A percentile compares a stretch with the other conserved stretches of the same genome.
phyloP scores from a whole-genome alignment of 2,329 filamentous ascomycete species.

The Botrytis paeoniae region DNA sequence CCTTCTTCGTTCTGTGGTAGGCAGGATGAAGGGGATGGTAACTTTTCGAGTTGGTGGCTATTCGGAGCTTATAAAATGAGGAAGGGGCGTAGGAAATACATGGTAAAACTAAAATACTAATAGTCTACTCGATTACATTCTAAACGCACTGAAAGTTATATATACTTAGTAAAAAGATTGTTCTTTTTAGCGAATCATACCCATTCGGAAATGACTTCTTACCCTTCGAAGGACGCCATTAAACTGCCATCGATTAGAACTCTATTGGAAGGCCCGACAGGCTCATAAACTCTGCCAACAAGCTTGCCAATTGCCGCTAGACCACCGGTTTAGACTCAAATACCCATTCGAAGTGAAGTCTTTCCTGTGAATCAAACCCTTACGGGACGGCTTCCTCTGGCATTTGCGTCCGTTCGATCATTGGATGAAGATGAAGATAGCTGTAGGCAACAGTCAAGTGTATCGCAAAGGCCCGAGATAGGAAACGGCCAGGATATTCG shows the following conservation, averaged over 20 bases:
- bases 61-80: not conserved
- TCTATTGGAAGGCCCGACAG: not conserved
- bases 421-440: not conserved
- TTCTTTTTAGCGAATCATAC: not conserved
- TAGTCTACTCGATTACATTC: not conserved
- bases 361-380: not conserved
- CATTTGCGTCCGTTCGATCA: not conserved
- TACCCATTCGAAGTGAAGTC: not conserved
- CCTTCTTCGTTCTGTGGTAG: not conserved
- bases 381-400: not conserved
- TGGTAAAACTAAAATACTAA: not conserved
- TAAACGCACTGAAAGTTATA: not conserved
- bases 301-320: not conserved
- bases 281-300: not conserved
- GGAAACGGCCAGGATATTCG: no score
- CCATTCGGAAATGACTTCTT: not conserved
- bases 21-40: not conserved
- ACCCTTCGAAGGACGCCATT: not conserved
- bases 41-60: not conserved
- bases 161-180: not conserved
- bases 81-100: not conserved
- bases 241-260: not conserved
- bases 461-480: not conserved
- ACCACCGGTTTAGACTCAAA: not conserved
- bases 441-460: not conserved